Evolutionary conservation across 352 stramenopile species (phyloP), one percentile per base, ranked within the genome.

Genomic region (Salisapilia sapeloensis): DNA sequence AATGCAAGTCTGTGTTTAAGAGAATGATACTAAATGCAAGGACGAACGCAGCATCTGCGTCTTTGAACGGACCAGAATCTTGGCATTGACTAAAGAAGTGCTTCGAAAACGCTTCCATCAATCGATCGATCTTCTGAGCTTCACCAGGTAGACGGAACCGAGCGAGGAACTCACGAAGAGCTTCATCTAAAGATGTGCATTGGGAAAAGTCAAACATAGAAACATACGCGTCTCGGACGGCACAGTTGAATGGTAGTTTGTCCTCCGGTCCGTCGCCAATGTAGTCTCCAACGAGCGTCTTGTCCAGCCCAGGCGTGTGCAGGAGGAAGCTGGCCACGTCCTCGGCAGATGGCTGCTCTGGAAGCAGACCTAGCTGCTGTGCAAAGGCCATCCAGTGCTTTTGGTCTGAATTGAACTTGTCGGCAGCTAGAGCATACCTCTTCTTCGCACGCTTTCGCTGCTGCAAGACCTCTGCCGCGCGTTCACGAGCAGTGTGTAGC

Each of bases 1-100:
- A 96, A 54, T 99, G 95, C 40, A 98, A 48, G 43, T 99, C 95
- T n/a, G 93, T 99, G 56, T 99, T 98, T 15, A 99, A 64, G 92
- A 99, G 98, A 33, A 99, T 99, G 42, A 98, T 96, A 27, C 93
- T 94, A 65, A 98, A 99, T 7, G 92, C 83, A 19, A 99, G 55
- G 15, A 99, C 74, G 39, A 96, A 99, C 2, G 90, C 93, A 17
- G 91, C 82, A 48, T 98, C 93, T 7, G 71, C 89, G 18, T 84
- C 60, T 13, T 78, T 50, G 16, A 89, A 41, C n/a, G 67, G 56
- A 2, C 60, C 46, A 1, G 50, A 59, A 29, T 74, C 49, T 14
- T 51, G 59, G 44, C 65, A 64, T 50, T 94, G 64, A 6, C 65
- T 29, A 39, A 94, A 93, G 17, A 93, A 86, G 44, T 93, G 71